Percentiles rank a stretch among this genome's conserved stretches.
phyloP scores from a whole-genome alignment of 176 grass and related monocot species.

The Pontederia crassipes region DNA sequence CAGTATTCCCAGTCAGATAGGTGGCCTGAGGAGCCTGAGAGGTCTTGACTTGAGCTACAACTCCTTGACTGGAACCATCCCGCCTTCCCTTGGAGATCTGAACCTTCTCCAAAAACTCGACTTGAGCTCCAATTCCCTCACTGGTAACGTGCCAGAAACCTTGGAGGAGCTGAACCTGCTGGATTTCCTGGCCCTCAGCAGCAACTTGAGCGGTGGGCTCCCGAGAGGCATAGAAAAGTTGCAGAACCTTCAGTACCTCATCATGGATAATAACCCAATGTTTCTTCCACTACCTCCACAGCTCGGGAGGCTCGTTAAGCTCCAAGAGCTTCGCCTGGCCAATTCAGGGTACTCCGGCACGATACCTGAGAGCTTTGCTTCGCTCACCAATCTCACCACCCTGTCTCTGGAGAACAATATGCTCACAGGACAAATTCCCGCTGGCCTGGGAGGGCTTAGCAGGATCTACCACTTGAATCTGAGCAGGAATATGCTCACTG shows the following conservation, averaged over 20 bases:
- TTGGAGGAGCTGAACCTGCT: constrained; percentile 48
- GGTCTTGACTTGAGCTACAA: constrained; percentile 89
- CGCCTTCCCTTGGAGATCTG: constrained; percentile 48
- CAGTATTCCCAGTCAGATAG: constrained; percentile 35
- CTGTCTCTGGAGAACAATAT: constrained; percentile 74
- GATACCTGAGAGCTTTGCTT: constrained; percentile 55
- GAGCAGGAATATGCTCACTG: constrained; percentile 83
- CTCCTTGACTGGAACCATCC: constrained; percentile 53
- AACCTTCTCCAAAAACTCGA: constrained; percentile 82
- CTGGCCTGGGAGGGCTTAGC: constrained; percentile 41
- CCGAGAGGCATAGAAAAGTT: constrained; percentile 43
- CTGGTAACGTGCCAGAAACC: constrained; percentile 34
- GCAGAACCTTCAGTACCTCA: constrained; percentile 69
- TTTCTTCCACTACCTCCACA: constrained; percentile 38
- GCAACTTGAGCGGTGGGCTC: constrained; percentile 43
- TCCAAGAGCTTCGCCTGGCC: constrained; percentile 72
- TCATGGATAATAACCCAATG: constrained; percentile 87
- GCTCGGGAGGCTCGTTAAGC: constrained; percentile 44
- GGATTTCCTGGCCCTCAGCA: constrained; percentile 70
- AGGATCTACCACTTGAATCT: constrained; percentile 95
- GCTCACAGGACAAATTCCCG: constrained; percentile 66
- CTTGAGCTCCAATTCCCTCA: constrained; percentile 75
- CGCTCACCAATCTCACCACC: constrained; percentile 55
- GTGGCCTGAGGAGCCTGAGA: constrained; percentile 35
- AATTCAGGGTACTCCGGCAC: constrained; percentile 67